Evolutionary conservation across 1,284 basidiomycete species (phyloP).

Genomic region (Austropuccinia psidii): DNA sequence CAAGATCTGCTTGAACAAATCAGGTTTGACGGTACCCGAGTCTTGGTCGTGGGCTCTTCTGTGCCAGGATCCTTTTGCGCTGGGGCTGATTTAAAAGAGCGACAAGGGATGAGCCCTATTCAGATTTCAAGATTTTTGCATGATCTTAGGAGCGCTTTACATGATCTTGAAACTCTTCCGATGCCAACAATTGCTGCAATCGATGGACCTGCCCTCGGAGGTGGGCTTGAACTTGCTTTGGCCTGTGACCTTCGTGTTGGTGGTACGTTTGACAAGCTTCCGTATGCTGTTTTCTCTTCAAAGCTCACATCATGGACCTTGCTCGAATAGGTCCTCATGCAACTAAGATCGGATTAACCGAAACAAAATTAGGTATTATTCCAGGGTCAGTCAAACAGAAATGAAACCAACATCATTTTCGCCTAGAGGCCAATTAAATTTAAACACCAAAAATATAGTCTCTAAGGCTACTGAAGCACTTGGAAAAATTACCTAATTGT

Average conservation of each 20-base stretch:
- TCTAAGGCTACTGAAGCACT: not conserved
- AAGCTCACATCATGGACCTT: not conserved
- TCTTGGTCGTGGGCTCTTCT: conserved; percentile 69
- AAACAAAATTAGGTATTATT: conserved; percentile 80
- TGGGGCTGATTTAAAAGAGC: conserved; percentile 80
- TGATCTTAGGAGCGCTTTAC: conserved; percentile 64
- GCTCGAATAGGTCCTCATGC: conserved; percentile 53
- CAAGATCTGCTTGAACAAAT: conserved; percentile 33
- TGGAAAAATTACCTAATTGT: not conserved
- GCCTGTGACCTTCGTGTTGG: conserved; percentile 82
- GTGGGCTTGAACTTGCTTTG: conserved; percentile 76
- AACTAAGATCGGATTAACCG: conserved; percentile 71
- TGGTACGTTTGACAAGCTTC: conserved; percentile 52
- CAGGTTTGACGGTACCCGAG: conserved; percentile 56
- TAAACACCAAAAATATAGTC: not conserved
- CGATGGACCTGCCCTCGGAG: conserved; percentile 85
- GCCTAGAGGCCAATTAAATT: not conserved
- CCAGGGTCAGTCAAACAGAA: conserved; percentile 55
- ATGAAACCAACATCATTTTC: not conserved
- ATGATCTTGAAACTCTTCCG: conserved; percentile 66
- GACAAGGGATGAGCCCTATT: conserved; percentile 65
- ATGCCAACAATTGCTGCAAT: conserved; percentile 86
- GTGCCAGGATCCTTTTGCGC: conserved; percentile 75
- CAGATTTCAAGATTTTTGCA: conserved; percentile 72
- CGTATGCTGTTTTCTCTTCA: not conserved